A percentile compares a stretch with the other conserved stretches of the same genome.
Evolutionary conservation across 306 rosid species (phyloP).

Genomic region (Quercus wislizeni): DNA sequence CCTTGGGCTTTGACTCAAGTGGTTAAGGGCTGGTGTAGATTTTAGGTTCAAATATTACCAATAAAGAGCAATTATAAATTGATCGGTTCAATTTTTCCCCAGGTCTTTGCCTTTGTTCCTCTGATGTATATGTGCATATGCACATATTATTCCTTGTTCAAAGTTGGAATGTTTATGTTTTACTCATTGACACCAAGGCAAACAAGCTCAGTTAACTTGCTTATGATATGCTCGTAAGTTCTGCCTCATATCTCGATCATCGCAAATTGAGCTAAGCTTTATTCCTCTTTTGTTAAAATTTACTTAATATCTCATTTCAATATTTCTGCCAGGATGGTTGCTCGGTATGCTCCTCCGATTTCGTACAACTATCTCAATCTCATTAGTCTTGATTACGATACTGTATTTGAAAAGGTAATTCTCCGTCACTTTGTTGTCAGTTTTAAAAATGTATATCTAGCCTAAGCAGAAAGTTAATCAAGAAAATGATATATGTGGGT

Average conservation of each 20-base stretch:
- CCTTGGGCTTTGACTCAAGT: not conserved
- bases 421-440: not conserved
- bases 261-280: not conserved
- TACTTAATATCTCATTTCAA: conserved; percentile 16
- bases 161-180: conserved; percentile 83
- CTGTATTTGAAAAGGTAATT: conserved; percentile 84
- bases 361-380: conserved; percentile 96
- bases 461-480: conserved; percentile 6
- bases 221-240: conserved; percentile 99
- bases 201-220: conserved; percentile 93
- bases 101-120: conserved; percentile 91
- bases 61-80: conserved; percentile 6
- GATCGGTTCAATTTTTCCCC: conserved; percentile 36
- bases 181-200: conserved; percentile 94
- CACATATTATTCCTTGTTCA: conserved; percentile 95
- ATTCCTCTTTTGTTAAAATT: conserved; percentile 13
- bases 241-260: conserved; percentile 19
- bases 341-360: conserved; percentile 98
- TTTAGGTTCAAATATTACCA: not conserved
- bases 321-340: conserved; percentile 72
- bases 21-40: not conserved
- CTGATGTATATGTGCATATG: conserved; percentile 98
- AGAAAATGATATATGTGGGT: not conserved
- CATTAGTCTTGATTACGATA: conserved; percentile 60
- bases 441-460: not conserved